Evolutionary conservation across 495 filamentous ascomycete genomes (phyloP).

Genomic region (Talaromyces trachyspermus): DNA sequence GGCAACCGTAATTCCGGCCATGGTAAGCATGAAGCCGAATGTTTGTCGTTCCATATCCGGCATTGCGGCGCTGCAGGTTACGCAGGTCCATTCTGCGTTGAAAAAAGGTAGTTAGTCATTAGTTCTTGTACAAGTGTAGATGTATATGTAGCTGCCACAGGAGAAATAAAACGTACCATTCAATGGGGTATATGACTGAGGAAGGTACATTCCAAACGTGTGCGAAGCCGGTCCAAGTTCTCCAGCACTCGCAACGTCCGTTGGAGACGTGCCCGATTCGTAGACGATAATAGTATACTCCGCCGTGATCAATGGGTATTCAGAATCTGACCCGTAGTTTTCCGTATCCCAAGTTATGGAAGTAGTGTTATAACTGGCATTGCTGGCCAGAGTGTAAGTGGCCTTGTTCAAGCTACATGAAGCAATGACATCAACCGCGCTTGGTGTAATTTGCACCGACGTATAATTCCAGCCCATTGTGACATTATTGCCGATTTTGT

Average conservation of each 20-base stretch:
- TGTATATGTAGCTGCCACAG: too few species aligned
- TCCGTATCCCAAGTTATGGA: conserved; percentile 73
- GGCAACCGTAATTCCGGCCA: conserved; percentile 66
- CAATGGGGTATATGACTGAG: conserved; percentile 57
- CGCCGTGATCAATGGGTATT: conserved; percentile 57
- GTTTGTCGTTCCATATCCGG: conserved; percentile 57
- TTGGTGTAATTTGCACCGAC: conserved; percentile 67
- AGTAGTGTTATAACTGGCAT: conserved; percentile 48
- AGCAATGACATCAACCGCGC: conserved; percentile 73
- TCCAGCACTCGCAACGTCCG: conserved; percentile 58
- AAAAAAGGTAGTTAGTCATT: too few species aligned
- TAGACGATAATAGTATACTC: conserved; percentile 81
- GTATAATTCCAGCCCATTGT: conserved; percentile 97
- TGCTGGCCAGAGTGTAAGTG: conserved; percentile 61
- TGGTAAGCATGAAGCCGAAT: conserved; percentile 64
- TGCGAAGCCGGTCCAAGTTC: conserved; percentile 61
- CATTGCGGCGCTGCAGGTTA: conserved; percentile 66
- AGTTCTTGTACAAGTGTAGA: too few species aligned
- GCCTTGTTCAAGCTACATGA: conserved; percentile 60
- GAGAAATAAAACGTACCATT: conserved; percentile 40
- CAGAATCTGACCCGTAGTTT: conserved; percentile 54
- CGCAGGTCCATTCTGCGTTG: conserved; percentile 54
- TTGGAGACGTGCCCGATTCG: conserved; percentile 59
- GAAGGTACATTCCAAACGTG: conserved; percentile 75
- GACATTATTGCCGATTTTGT: conserved; percentile 79